Evolutionary conservation across 345 rosid genomes (phyloP), one percentile per base, ranked within the genome.

Genomic region (Barbarea vulgaris): DNA sequence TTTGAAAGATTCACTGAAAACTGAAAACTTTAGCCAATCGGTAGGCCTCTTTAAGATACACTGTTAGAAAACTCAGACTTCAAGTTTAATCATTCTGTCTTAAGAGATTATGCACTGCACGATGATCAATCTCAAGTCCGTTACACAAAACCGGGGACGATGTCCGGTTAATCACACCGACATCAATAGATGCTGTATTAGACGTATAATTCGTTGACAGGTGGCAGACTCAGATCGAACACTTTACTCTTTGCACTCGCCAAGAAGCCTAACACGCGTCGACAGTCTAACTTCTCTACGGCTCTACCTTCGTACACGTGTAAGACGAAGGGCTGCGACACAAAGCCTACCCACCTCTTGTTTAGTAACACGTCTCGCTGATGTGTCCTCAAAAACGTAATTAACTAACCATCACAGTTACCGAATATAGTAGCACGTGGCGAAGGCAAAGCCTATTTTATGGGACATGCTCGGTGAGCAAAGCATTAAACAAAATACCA

Each of bases 291-390:
- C 60, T 55, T 37, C n/a, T 70, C 28, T 33, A 63, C 58, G 56
- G 13, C 63, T 69, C 39, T 60, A 22, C 1, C 0, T 75, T n/a
- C 55, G 25, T 14, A 63, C 72, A 64, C 80, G 80, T 77, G 76
- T 65, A 36, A 19, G 47, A 46, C 12, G 6, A 47, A 14, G 8
- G 64, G 27, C 22, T 70, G 46, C 27, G 48, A 64, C 67, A 70
- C 61, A 77, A 64, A 70, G 66, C 76, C 18, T 55, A 77, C 60
- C 60, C 37, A 70, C 80, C 80, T 64, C 67, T 70, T 15, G 60
- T 21, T 64, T 47, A 17, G 2, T 7, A 53, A 64, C 76, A 77
- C 72, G 62, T 77, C 2, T 10, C 1, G 1, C 27, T 55, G 21
- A 56, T 54, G 76, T 64, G 76, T 77, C 39, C 5, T 13, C n/a